Evolutionary conservation across 2,329 filamentous ascomycete species (phyloP).

Genomic region (Raffaelea albimanens): DNA sequence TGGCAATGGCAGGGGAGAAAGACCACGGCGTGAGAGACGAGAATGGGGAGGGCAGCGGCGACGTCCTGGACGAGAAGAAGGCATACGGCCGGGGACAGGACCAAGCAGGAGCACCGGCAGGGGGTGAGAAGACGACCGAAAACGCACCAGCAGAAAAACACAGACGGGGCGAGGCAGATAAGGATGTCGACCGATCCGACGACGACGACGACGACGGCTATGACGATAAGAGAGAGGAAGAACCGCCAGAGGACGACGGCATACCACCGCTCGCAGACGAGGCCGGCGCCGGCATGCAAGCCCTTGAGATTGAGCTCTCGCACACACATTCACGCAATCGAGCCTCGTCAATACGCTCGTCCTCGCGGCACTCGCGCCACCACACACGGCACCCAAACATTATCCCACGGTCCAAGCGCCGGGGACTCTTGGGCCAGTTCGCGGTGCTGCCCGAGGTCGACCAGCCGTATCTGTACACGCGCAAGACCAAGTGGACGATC

Average conservation of each 20-base stretch:
- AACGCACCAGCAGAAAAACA: no score
- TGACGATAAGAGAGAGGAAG: background rate
- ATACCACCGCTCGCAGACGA: slow-evolving; percentile 10
- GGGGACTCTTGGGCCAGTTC: slow-evolving; percentile 64
- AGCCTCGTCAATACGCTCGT: slow-evolving; percentile 15
- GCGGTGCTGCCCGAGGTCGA: slow-evolving; percentile 65
- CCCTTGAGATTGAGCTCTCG: slow-evolving; percentile 7
- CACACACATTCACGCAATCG: background rate
- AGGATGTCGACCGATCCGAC: background rate
- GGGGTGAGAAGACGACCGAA: no score
- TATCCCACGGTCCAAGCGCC: slow-evolving; percentile 39
- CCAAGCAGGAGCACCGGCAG: background rate
- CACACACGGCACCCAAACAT: slow-evolving; percentile 21
- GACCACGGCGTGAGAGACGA: background rate
- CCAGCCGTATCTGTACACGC: slow-evolving; percentile 62
- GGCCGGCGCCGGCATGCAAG: slow-evolving; percentile 12
- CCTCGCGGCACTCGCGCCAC: background rate
- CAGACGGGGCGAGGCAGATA: background rate
- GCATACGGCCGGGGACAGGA: background rate
- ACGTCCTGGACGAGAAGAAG: background rate
- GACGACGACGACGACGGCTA: background rate
- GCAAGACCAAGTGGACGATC: slow-evolving; percentile 73
- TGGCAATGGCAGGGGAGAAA: slow-evolving; percentile 2
- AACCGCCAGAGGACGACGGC: slow-evolving; percentile 2
- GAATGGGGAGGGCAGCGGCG: background rate